phyloP scores from a whole-genome alignment of 495 filamentous ascomycete genomes.

The Terfezia boudieri region DNA sequence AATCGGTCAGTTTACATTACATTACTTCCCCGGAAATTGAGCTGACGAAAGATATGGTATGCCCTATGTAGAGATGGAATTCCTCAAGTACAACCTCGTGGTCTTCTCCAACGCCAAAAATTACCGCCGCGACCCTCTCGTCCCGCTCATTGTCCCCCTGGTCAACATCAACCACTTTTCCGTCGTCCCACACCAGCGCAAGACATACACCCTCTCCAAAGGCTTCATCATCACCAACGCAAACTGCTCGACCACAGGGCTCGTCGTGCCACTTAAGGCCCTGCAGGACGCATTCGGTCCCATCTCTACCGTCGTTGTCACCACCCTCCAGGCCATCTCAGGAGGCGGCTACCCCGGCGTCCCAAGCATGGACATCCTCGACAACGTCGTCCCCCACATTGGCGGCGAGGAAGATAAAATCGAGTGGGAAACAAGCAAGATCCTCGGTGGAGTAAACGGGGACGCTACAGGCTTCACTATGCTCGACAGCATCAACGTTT shows the following conservation, averaged over 20 bases:
- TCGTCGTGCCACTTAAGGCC: constrained; percentile 73
- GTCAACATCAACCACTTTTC: constrained; percentile 62
- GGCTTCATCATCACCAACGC: constrained; percentile 78
- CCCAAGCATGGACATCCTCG: constrained; percentile 45
- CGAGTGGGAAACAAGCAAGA: constrained; percentile 67
- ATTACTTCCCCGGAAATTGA: not conserved
- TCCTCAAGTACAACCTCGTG: constrained; percentile 51
- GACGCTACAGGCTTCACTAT: constrained; percentile 43
- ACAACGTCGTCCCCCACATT: constrained; percentile 74
- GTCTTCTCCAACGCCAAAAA: constrained; percentile 86
- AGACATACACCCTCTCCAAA: constrained; percentile 40
- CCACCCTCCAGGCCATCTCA: constrained; percentile 73
- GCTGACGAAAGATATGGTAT: not conserved
- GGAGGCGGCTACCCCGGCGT: constrained; percentile 79
- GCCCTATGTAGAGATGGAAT: constrained; percentile 54
- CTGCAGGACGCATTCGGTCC: constrained; percentile 54
- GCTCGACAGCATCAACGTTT: constrained; percentile 40
- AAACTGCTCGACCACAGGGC: constrained; percentile 74
- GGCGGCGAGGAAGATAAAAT: constrained; percentile 79
- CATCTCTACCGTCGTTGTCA: constrained; percentile 52
- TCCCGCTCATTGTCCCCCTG: constrained; percentile 69
- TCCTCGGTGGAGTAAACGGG: constrained; percentile 44
- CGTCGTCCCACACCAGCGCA: constrained; percentile 54
- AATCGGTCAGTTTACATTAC: constrained; percentile 30
- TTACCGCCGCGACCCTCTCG: constrained; percentile 57